Evolutionary conservation across 176 grass and related monocot genomes (phyloP), one percentile per base, ranked within the genome.

Genomic region (Oryza coarctata): DNA sequence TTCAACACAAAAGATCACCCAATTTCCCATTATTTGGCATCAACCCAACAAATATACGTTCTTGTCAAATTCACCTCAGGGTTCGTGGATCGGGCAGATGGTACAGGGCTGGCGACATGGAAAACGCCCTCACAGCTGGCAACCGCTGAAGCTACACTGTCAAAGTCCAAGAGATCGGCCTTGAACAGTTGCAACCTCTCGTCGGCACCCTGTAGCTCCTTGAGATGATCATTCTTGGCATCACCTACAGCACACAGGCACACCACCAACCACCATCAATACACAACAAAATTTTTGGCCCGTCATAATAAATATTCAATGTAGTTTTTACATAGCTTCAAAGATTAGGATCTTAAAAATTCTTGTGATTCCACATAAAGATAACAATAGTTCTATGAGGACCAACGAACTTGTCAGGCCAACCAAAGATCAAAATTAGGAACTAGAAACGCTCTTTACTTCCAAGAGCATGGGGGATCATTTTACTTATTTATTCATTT

Each of bases 41-140:
- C 47, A 20, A 50, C 47, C 43, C 49, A 52, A 10, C 25, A 73
- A 65, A 39, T 4, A 35, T 12, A 22, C 58, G 14, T n/a, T 50
- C 14, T 64, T 63, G 10, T 23, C 3, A 31, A 52, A 47, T 25
- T 89, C 52, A 92, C 94, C 90, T 97, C 90, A 15, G 94, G 95
- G 63, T 93, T 86, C 30, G 78, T 70, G 57, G 88, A 83, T 81
- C 75, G 88, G 64, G 15, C 4, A 1, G 74, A 64, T 31, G 90
- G 92, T 25, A 94, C 95, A 70, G 95, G 90, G 70, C 92, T 89
- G 25, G 90, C 95, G 18, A 90, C 86, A 78, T 97, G 95, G 67
- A 97, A 94, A 62, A 94, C 86, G 18, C 84, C 90, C 71, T 89
- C 92, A 63, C 90, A 94, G 20, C 95, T 86, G 0, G 83, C 66